These are phyloP conservation scores for Thalassiosira tumida DNA, from an alignment of 352 stramenopile genomes.

Conservation along the genomic window DNA sequence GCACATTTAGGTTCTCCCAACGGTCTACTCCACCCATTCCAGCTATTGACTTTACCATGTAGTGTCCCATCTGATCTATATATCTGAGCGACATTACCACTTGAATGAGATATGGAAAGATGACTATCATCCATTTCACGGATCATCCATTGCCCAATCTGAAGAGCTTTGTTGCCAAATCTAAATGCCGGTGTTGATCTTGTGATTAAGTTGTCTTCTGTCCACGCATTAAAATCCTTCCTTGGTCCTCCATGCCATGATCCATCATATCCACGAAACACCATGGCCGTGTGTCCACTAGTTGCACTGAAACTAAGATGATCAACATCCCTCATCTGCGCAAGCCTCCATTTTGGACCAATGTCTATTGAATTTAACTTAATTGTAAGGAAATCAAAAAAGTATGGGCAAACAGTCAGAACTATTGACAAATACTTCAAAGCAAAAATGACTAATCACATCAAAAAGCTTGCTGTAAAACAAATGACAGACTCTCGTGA, in stretches of 20 bases:
- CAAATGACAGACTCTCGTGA: too few relatives aligned
- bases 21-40: conserved; percentile 1
- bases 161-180: conserved; percentile 27
- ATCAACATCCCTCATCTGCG: neutral
- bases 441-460: too few relatives aligned
- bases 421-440: too few relatives aligned
- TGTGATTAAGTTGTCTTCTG: neutral
- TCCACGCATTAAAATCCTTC: neutral
- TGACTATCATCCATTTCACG: conserved; percentile 9
- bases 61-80: conserved; percentile 1
- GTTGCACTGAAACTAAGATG: conserved; percentile 4
- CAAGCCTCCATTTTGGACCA: neutral
- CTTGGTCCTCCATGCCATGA: neutral
- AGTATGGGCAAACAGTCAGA: too few relatives aligned
- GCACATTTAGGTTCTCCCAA: conserved; percentile 31
- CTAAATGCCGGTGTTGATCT: neutral
- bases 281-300: neutral
- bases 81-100: conserved; percentile 13
- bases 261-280: neutral
- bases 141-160: conserved; percentile 36
- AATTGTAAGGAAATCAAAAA: too few relatives aligned
- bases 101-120: conserved; percentile 24
- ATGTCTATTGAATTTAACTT: neutral
- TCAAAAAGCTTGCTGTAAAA: too few relatives aligned
- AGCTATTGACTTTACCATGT: conserved; percentile 16